Base-by-base conservation (phyloP, 1,139 yeast species). In the Arxiozyma slooffiae region DNA sequence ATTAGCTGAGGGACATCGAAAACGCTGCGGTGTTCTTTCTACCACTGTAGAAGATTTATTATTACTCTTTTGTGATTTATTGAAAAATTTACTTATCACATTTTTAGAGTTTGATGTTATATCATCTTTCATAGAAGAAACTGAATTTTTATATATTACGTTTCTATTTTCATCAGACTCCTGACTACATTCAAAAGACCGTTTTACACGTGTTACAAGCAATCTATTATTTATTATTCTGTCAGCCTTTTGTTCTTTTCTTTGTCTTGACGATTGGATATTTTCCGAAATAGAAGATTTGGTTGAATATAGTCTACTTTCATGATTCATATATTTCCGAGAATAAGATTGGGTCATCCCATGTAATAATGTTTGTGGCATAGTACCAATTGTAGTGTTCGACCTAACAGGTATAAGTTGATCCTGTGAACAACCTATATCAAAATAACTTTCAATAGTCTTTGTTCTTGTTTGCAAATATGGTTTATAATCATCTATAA, bases 371-470 rank as follows among this genome's bases (percentile, higher is more conserved):
- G 24, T 20, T n/a, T 14, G 37, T 7, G 43, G 14, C 41, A 44
- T 17, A 8, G 46, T 37, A 7, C 41, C 41, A 7, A 37, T 26
- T 17, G 38, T 46, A 14, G 49, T 21, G 18, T 18, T 21, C n/a
- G 41, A 20, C 20, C 39, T 34, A 14, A 34, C 5, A 11, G 45
- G 38, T 34, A 7, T 24, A n/a, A n/a, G 7, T 24, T 16, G 37
- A 23, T 45, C 41, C 18, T 30, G 26, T 7, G 24, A 17, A 34
- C 21, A 14, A 7, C n/a, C 30, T 14, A 44, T 38, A 14, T 45
- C 39, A 26, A 53, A 53, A 40, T 46, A 55, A 34, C 51, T 46
- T 23, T 54, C 57, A 22, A 55, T 52, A 9, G 47, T 39, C 38
- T 38, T 41, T 7, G 36, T 37, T 20, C 26, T 34, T 7, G 26